Evolutionary conservation across 345 rosid species (phyloP), one percentile per base, ranked within the genome.

Genomic region (Populus deltoides): DNA sequence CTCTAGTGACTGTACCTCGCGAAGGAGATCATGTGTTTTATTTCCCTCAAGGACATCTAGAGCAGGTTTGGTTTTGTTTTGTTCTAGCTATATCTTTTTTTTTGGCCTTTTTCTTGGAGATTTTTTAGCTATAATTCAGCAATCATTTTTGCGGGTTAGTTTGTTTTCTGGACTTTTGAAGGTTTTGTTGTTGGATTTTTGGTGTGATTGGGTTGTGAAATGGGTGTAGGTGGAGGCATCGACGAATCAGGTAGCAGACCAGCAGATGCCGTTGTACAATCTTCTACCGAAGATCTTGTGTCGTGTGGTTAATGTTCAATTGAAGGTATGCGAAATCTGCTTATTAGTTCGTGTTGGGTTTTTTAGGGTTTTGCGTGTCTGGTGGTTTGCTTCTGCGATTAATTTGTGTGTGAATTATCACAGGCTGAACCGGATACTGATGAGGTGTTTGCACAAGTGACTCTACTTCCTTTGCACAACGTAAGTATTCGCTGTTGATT

Each of bases 41-140:
- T 79, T 90, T 90, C 80, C 92, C 91, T 35, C 90, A 88, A 36
- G 92, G 92, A 36, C 92, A 89, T 53, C 85, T 89, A 17, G 92
- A 89, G 79, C 92, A 89, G 86, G 90, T 85, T 16, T 38, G 66
- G 68, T 25, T 35, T 39, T 36, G 3, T 25, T n/a, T 47, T 15
- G 24, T 62, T 7, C 22, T 41, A 20, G 29, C 38, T 68, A 17
- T 17, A 9, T 51, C 59, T 15, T 7, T 6, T 3, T 74, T 57
- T n/a, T n/a, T n/a, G n/a, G 6, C 15, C 29, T 0, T 71, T 53
- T 31, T 38, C 36, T 33, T 33, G 16, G n/a, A 41, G 8, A 41
- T 9, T 6, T 45, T 71, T 47, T 10, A 16, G 75, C 27, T n/a
- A 53, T n/a, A 22, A 24, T 2, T 36, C 8, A 29, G 49, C 57